These are phyloP conservation scores for Halenospora varia DNA, from an alignment of 495 filamentous ascomycete species.

Conservation along the genomic window DNA sequence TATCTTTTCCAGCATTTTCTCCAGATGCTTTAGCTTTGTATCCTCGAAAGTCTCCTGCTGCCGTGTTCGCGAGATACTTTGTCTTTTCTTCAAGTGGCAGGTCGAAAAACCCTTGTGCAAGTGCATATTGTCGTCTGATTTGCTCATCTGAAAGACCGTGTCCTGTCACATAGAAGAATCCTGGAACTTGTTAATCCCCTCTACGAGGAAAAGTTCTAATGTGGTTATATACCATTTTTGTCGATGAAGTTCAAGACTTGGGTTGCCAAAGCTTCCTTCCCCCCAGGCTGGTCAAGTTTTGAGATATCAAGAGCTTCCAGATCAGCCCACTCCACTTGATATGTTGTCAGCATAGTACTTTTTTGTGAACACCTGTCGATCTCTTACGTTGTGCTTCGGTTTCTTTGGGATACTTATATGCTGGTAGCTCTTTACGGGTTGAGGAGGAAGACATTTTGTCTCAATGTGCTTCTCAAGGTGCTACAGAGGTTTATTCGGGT, in stretches of 20 bases:
- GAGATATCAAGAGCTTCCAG: conserved; percentile 50
- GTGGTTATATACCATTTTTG: conserved; percentile 24
- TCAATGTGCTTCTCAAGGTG: too few species aligned
- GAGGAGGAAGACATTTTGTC: background rate
- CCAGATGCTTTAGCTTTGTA: conserved; percentile 30
- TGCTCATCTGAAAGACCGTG: conserved; percentile 53
- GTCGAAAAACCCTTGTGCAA: conserved; percentile 49
- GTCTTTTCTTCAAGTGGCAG: conserved; percentile 52
- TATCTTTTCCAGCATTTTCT: conserved; percentile 38
- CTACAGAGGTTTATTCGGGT: too few species aligned
- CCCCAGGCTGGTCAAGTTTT: conserved; percentile 42
- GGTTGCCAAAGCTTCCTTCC: conserved; percentile 47
- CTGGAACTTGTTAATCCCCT: conserved; percentile 5
- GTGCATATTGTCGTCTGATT: conserved; percentile 51
- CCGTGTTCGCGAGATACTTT: conserved; percentile 43
- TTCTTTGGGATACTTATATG: background rate
- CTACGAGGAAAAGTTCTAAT: background rate
- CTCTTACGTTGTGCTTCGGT: background rate
- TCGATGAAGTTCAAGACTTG: conserved; percentile 37
- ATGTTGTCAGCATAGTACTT: too few species aligned
- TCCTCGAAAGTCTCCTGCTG: conserved; percentile 43
- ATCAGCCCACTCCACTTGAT: conserved; percentile 42
- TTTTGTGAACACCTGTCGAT: too few species aligned
- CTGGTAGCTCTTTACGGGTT: background rate
- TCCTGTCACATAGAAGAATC: conserved; percentile 54